Conservation (phyloP, 129 eudicot species). For the Erigeron canadensis region DNA sequence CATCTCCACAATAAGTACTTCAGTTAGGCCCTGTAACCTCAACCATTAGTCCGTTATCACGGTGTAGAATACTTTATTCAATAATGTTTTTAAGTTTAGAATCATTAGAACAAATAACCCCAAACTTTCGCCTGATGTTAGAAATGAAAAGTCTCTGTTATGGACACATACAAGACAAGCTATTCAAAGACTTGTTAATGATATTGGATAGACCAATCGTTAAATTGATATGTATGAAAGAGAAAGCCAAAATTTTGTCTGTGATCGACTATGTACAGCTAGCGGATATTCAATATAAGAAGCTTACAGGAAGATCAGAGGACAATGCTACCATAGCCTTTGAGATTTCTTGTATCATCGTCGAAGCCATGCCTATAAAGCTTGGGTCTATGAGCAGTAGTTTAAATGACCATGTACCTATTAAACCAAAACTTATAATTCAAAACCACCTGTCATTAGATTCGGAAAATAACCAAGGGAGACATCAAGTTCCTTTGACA, state of each 20-base stretch:
- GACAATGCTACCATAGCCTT: constrained; percentile 41
- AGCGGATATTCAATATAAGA: not conserved
- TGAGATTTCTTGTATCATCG: constrained; percentile 30
- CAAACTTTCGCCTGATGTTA: not conserved
- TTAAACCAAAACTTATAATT: constrained; percentile 1
- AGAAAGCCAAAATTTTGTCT: not conserved
- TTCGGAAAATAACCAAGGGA: constrained; percentile 42
- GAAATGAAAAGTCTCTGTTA: not conserved
- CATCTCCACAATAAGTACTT: constrained; percentile 45
- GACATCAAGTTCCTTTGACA: constrained; percentile 49
- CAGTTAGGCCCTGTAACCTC: constrained; percentile 52
- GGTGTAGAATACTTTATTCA: constrained; percentile 2
- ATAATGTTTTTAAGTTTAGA: not conserved
- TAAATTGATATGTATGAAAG: not conserved
- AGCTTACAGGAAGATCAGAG: constrained; percentile 64
- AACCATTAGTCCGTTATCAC: constrained; percentile 30
- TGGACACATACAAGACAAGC: not conserved
- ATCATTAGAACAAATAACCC: not conserved
- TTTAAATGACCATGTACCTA: no score
- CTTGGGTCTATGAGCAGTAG: not conserved
- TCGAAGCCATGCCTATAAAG: constrained; percentile 34
- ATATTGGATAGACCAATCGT: not conserved
- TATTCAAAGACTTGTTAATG: not conserved
- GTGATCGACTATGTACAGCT: not conserved
- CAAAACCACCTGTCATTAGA: constrained; percentile 48